Percentiles rank a stretch among this genome's conserved stretches.
Conservation (phyloP, 2,329 filamentous ascomycete genomes). For the Pseudogymnoascus sp. region DNA sequence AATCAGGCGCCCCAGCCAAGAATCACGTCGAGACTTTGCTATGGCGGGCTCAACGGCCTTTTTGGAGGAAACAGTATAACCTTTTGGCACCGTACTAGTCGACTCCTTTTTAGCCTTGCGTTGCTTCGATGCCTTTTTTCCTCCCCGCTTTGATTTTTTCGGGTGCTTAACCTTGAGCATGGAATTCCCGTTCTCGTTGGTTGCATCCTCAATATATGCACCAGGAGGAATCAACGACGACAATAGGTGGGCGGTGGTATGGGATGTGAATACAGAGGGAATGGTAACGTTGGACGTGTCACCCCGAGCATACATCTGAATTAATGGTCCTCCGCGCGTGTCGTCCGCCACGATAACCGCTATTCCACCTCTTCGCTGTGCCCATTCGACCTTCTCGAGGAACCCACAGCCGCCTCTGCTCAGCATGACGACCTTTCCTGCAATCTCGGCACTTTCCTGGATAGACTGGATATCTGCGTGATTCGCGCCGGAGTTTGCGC, state of each 20-base stretch:
- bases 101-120: slow-evolving; percentile 1
- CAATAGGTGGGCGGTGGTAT: slow-evolving; percentile 87
- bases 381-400: slow-evolving; percentile 95
- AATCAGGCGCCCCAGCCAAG: neutral
- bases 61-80: slow-evolving; percentile 2
- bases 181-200: slow-evolving; percentile 53
- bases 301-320: slow-evolving; percentile 97
- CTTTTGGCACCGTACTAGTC: slow-evolving; percentile 13
- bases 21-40: neutral
- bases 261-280: slow-evolving; percentile 87
- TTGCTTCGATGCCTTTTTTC: slow-evolving; percentile 26
- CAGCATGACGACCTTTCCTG: slow-evolving; percentile 84
- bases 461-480: slow-evolving; percentile 89
- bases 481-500: slow-evolving; percentile 15
- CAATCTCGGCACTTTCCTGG: slow-evolving; percentile 86
- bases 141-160: slow-evolving; percentile 21
- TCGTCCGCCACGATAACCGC: slow-evolving; percentile 93
- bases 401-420: slow-evolving; percentile 94
- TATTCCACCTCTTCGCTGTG: slow-evolving; percentile 78
- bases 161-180: slow-evolving; percentile 44
- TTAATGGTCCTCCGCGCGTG: slow-evolving; percentile 75
- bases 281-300: slow-evolving; percentile 94
- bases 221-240: slow-evolving; percentile 76
- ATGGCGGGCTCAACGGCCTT: neutral
- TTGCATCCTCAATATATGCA: slow-evolving; percentile 51